phyloP scores from a whole-genome alignment of 148 eudicot genomes.

The Oxyria digyna region DNA sequence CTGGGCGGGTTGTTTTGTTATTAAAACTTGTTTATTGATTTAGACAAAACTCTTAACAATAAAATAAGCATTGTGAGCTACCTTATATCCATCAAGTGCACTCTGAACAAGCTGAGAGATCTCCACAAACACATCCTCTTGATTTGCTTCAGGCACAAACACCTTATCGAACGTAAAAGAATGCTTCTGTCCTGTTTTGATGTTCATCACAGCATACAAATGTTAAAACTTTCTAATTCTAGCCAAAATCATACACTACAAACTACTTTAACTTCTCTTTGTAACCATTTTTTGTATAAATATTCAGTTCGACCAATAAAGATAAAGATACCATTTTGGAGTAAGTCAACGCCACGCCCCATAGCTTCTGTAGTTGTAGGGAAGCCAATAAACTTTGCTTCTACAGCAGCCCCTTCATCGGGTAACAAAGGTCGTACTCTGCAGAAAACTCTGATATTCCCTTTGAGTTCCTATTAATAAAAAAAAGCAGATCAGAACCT shows the following conservation, averaged over 20 bases:
- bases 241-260: background rate
- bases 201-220: background rate
- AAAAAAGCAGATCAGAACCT: background rate
- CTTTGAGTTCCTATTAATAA: slow-evolving; percentile 71
- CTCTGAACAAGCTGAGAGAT: slow-evolving; percentile 99
- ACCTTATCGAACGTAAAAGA: slow-evolving; percentile 83
- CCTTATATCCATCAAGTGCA: slow-evolving; percentile 99
- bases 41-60: no score
- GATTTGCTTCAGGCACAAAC: slow-evolving; percentile 71
- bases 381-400: slow-evolving; percentile 50
- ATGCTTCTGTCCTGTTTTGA: slow-evolving; percentile 63
- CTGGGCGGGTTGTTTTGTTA: no score
- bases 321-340: slow-evolving; percentile 54
- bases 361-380: slow-evolving; percentile 65
- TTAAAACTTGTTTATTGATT: no score
- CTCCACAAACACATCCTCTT: slow-evolving; percentile 88
- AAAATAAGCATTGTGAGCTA: slow-evolving; percentile 12
- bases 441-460: slow-evolving; percentile 91
- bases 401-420: slow-evolving; percentile 45
- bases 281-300: background rate
- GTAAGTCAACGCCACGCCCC: slow-evolving; percentile 80
- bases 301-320: background rate
- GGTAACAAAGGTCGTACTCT: slow-evolving; percentile 79
- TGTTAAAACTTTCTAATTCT: background rate
- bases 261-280: background rate